phyloP scores from a whole-genome alignment of 176 grass and related monocot genomes.

The Paspalum notatum region DNA sequence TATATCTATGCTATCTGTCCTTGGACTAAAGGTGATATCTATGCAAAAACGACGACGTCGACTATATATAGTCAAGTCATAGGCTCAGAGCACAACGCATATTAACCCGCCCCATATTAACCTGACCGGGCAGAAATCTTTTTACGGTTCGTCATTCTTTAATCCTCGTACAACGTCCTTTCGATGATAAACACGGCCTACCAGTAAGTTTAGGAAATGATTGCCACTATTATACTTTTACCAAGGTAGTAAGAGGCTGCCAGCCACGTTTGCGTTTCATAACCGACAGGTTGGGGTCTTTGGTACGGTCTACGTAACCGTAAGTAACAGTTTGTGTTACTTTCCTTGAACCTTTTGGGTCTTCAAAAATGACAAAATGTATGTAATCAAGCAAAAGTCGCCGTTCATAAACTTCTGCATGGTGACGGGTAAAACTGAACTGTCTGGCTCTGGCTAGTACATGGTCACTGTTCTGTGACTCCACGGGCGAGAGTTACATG shows the following conservation, averaged over 20 bases:
- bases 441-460: slow-evolving; percentile 7
- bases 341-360: neutral
- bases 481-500: neutral
- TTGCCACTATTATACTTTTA: too few relatives aligned
- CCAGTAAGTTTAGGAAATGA: neutral
- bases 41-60: too few relatives aligned
- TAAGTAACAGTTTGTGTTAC: slow-evolving; percentile 3
- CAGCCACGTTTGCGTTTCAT: neutral
- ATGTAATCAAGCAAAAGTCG: neutral
- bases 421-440: slow-evolving; percentile 36
- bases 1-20: too few relatives aligned
- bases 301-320: neutral
- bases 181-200: too few relatives aligned
- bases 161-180: neutral
- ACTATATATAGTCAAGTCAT: too few relatives aligned
- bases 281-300: neutral
- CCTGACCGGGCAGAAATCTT: neutral
- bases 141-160: neutral
- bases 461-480: slow-evolving; percentile 18
- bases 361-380: neutral
- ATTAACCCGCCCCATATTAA: too few relatives aligned
- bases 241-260: neutral
- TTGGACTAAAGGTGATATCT: too few relatives aligned
- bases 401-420: neutral
- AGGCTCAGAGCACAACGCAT: too few relatives aligned